Base-by-base conservation (phyloP, 768 basidiomycete genomes). In the Termitomyces sp. region DNA sequence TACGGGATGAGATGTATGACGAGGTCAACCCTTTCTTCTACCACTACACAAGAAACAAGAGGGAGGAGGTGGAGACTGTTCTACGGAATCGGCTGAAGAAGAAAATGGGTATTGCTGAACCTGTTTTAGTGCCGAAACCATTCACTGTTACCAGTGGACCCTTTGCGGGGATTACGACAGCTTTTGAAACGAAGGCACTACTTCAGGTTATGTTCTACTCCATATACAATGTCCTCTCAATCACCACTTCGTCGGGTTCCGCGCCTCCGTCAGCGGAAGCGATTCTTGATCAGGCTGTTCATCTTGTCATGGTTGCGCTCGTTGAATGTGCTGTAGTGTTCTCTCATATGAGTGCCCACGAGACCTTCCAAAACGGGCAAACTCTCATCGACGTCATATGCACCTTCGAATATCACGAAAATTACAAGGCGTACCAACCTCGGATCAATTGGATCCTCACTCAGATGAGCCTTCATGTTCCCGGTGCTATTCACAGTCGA, bases 1-100 rank as follows among this genome's bases (percentile, higher is more conserved):
- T 98, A 53, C 89, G 87, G 69, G 85, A 93, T 46, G 90, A 89
- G 64, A 79, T 77, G 20, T 94, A 85, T 70, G 88, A 87, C 60
- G 91, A 97, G 62, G 89, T 98, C 62, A 91, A 98, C 65, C 95
- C 95, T 0, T 97, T 95, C 74, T 97, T 95, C 76, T 91, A 89
- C 68, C 95, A 98, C 68, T 98, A 97, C 70, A 89, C 92, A 16
- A 82, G 95, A 40, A 98, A 98, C 74, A 88, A 93, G 64, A 83
- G 95, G 40, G 93, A 96, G 65, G 92, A 95, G 68, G 96, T 93
- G 26, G 93, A 95, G 66, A 83, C 78, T 42, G 82, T 90, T 4
- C 74, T 95, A 48, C 80, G 84, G 59, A 81, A 79, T 48, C 79
- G 91, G 44, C 64, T 87, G 52, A 87, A 82, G 77, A 89, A 87